Percentiles rank a stretch among this genome's conserved stretches.
Conservation (phyloP, 179 eudicot genomes). For the Carnegiea gigantea region DNA sequence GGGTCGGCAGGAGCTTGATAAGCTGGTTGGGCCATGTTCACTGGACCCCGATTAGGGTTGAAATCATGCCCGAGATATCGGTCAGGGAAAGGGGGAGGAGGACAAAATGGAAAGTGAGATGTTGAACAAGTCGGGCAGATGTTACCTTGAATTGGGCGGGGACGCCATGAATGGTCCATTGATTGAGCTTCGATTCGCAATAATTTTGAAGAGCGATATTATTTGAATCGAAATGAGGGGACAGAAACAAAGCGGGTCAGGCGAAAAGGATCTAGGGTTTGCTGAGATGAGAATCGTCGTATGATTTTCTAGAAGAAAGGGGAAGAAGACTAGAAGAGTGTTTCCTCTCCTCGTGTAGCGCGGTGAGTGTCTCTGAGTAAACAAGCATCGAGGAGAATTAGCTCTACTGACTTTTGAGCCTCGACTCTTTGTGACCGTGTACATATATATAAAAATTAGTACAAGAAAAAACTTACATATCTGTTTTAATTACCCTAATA, state of each 20-base stretch:
- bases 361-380: too few species aligned
- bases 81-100: constrained; percentile 38
- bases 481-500: too few species aligned
- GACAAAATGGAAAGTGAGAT: constrained; percentile 78
- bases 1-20: constrained; percentile 26
- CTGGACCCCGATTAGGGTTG: constrained; percentile 29
- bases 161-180: constrained; percentile 83
- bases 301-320: not conserved
- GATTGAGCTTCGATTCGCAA: constrained; percentile 23
- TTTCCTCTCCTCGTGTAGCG: not conserved
- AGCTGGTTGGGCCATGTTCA: constrained; percentile 26
- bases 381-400: too few species aligned
- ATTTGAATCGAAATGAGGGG: not conserved
- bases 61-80: constrained; percentile 30
- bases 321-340: not conserved
- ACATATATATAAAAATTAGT: too few species aligned
- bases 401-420: too few species aligned
- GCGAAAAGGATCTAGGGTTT: not conserved
- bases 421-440: too few species aligned
- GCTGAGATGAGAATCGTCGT: not conserved
- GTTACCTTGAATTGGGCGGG: constrained; percentile 46
- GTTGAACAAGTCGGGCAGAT: constrained; percentile 64
- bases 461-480: too few species aligned
- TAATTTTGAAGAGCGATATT: not conserved
- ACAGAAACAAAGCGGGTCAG: not conserved